Base-by-base conservation (phyloP, 2,329 filamentous ascomycete genomes). In the Calonectria pteridis region DNA sequence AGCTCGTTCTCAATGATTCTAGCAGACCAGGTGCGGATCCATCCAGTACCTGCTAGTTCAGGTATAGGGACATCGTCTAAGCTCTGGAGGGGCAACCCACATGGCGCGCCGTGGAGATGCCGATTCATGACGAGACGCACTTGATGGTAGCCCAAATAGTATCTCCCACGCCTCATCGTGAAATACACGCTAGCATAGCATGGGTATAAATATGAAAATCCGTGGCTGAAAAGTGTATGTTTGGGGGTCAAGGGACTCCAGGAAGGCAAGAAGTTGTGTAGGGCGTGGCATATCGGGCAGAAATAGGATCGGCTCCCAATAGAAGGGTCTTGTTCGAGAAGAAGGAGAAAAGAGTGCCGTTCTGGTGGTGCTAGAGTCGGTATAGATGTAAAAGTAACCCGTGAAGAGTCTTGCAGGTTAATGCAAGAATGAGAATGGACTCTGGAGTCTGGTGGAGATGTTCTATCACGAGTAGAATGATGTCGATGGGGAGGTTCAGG, bases 371-470 rank as follows among this genome's bases (percentile, higher is more conserved):
- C 18, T 20, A 58, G 23, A 31, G 33, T 29, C 26, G 33, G 16
- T 20, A 14, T 18, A 31, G 9, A 55, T 28, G 49, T n/a, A 53
- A 33, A 6, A 67, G 33, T 33, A 67, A 7, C 26, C 11, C 46
- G 64, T 10, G 14, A 31, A 55, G n/a, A 3, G 18, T 37, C 33
- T 67, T 67, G 16, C 49, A 53, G 35, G 64, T 43, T 18, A 53
- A 43, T 67, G 46, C 46, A 67, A 67, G 49, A 53, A 43, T 53
- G 31, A 40, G 46, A 11, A 67, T 43, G 49, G 46, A 55, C 64
- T 43, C 64, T 4, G 23, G 49, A 43, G 49, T 55, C 31, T 67
- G 49, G 16, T n/a, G 49, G 31, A 67, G 31, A 40, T 55, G 23
- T n/a, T 67, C 23, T 10, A 31, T 33, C 5, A 55, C 49, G 6